These are phyloP conservation scores for Pythium aquatile DNA, from an alignment of 352 stramenopile species.

Conservation along the genomic window DNA sequence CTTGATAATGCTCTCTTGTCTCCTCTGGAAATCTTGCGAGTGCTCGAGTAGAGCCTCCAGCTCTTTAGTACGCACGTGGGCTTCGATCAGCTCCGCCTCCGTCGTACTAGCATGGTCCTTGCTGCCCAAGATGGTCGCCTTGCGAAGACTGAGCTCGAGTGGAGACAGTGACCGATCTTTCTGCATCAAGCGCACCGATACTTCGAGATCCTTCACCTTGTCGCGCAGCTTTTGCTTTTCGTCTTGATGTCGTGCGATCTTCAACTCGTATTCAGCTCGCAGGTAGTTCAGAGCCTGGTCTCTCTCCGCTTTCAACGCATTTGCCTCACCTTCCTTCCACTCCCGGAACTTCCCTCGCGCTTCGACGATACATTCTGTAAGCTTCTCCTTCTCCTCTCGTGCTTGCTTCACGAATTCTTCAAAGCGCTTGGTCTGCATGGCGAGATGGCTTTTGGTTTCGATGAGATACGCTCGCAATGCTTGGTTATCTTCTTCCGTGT, in stretches of 20 bases:
- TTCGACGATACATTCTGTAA: constrained; percentile 51
- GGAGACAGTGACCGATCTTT: constrained; percentile 62
- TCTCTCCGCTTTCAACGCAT: constrained; percentile 32
- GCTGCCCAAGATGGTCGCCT: constrained; percentile 52
- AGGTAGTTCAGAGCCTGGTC: constrained; percentile 52
- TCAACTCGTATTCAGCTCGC: constrained; percentile 64
- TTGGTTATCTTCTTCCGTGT: constrained; percentile 47
- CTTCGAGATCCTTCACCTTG: constrained; percentile 72
- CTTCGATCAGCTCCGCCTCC: constrained; percentile 58
- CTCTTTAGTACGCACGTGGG: constrained; percentile 49
- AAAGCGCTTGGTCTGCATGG: constrained; percentile 43
- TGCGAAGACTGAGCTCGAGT: constrained; percentile 59
- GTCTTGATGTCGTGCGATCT: constrained; percentile 61
- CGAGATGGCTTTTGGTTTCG: constrained; percentile 45
- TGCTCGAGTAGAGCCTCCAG: constrained; percentile 56
- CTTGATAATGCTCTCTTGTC: constrained; percentile 65
- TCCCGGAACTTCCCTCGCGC: constrained; percentile 57
- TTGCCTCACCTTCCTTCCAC: constrained; percentile 59
- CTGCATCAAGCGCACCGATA: constrained; percentile 59
- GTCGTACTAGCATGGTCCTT: constrained; percentile 42
- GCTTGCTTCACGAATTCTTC: constrained; percentile 48
- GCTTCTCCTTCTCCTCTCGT: constrained; percentile 57
- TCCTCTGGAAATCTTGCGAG: constrained; percentile 52
- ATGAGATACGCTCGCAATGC: constrained; percentile 32
- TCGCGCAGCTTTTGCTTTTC: constrained; percentile 75